Conservation (phyloP, 2,329 filamentous ascomycete genomes). For the Ophiocordyceps australis region DNA sequence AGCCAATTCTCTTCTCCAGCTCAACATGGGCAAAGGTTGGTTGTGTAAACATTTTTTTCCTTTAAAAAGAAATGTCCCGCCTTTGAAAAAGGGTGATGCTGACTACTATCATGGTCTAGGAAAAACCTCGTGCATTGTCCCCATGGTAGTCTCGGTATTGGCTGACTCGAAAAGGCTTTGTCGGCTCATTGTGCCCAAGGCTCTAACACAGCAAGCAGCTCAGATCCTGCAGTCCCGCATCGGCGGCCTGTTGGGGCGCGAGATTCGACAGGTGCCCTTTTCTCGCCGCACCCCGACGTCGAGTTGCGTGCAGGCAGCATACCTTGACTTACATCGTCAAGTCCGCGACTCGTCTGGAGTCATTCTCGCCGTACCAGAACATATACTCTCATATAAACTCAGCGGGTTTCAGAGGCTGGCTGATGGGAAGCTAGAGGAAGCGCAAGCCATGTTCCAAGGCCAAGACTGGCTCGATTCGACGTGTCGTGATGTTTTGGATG, state of each 20-base stretch:
- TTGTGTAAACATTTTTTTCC: background rate
- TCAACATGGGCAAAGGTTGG: slow-evolving; percentile 47
- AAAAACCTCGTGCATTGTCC: slow-evolving; percentile 27
- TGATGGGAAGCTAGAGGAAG: slow-evolving; percentile 21
- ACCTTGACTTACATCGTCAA: slow-evolving; percentile 10
- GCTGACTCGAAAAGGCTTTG: slow-evolving; percentile 26
- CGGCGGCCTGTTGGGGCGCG: slow-evolving; percentile 32
- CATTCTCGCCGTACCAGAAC: slow-evolving; percentile 42
- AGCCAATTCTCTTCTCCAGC: slow-evolving; percentile 41
- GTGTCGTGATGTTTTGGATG: slow-evolving; percentile 45
- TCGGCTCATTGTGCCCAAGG: slow-evolving; percentile 35
- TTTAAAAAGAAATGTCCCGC: background rate
- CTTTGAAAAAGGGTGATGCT: background rate
- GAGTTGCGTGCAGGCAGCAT: slow-evolving; percentile 15
- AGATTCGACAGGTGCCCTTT: slow-evolving; percentile 38
- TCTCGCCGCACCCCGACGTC: slow-evolving; percentile 22
- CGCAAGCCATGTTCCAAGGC: slow-evolving; percentile 26
- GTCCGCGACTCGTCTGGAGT: slow-evolving; percentile 22
- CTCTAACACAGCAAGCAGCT: slow-evolving; percentile 37
- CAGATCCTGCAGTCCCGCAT: slow-evolving; percentile 35
- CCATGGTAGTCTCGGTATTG: slow-evolving; percentile 26
- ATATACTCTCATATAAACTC: slow-evolving; percentile 45
- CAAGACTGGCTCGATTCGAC: slow-evolving; percentile 28
- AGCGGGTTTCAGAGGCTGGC: slow-evolving; percentile 38
- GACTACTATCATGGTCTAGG: slow-evolving; percentile 29